Conservation (phyloP, 495 filamentous ascomycete genomes). For the Bacidia rubella region DNA sequence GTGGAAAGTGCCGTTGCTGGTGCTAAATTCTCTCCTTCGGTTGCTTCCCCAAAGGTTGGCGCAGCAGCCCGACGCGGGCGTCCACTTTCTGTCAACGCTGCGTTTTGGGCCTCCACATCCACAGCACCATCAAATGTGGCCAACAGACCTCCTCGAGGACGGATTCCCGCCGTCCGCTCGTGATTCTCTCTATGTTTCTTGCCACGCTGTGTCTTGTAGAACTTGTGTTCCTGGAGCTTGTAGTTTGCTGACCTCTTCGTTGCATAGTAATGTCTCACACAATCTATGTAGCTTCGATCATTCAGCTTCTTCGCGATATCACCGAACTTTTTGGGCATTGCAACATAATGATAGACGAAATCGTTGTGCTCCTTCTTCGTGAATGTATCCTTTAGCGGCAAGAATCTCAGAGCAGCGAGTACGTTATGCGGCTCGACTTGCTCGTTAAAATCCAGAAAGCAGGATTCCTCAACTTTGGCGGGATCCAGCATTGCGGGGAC, state of each 20-base stretch:
- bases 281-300: conserved; percentile 64
- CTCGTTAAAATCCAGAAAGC: conserved; percentile 64
- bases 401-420: conserved; percentile 55
- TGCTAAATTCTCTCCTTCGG: conserved; percentile 41
- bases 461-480: conserved; percentile 28
- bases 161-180: conserved; percentile 32
- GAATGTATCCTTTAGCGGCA: conserved; percentile 72
- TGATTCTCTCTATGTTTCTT: conserved; percentile 32
- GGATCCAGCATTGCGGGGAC: conserved; percentile 66
- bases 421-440: conserved; percentile 51
- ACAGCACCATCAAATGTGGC: conserved; percentile 48
- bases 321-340: conserved; percentile 82
- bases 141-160: conserved; percentile 62
- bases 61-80: conserved; percentile 57
- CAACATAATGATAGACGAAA: conserved; percentile 69
- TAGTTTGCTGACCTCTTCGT: conserved; percentile 80
- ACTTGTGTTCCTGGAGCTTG: conserved; percentile 48
- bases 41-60: conserved; percentile 51
- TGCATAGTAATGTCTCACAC: conserved; percentile 91
- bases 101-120: conserved; percentile 37
- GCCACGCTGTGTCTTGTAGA: conserved; percentile 41
- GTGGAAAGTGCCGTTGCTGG: conserved; percentile 15
- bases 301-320: conserved; percentile 66
- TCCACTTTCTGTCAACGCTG: conserved; percentile 51
- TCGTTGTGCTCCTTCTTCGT: conserved; percentile 59